A percentile compares a stretch with the other conserved stretches of the same genome.
Conservation (phyloP, 352 stramenopile species). For the Phytophthora crassamura region DNA sequence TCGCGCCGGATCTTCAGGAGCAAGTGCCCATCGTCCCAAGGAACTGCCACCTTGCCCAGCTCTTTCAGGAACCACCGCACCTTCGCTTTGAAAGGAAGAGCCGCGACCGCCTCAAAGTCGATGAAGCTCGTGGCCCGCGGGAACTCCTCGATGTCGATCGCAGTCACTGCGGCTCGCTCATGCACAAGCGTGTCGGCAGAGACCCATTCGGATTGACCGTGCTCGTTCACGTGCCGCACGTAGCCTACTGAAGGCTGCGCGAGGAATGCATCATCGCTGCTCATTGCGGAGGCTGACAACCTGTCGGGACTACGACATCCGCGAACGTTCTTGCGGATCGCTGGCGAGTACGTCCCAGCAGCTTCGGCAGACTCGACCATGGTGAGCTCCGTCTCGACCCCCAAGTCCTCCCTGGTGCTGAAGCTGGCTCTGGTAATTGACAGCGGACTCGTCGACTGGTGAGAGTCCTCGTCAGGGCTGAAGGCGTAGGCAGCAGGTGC, state of each 20-base stretch:
- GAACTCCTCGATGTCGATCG: slow-evolving; percentile 80
- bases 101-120: slow-evolving; percentile 79
- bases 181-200: slow-evolving; percentile 73
- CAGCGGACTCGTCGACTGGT: slow-evolving; percentile 10
- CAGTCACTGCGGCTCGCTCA: slow-evolving; percentile 42
- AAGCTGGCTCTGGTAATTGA: slow-evolving; percentile 9
- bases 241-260: slow-evolving; percentile 78
- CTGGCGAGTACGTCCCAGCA: slow-evolving; percentile 54
- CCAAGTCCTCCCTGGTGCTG: slow-evolving; percentile 32
- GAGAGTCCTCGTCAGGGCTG: slow-evolving; percentile 12
- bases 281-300: slow-evolving; percentile 14
- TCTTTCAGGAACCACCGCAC: slow-evolving; percentile 84
- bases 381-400: slow-evolving; percentile 76
- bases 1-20: slow-evolving; percentile 83
- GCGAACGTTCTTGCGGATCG: slow-evolving; percentile 57
- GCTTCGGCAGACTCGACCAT: slow-evolving; percentile 53
- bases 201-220: slow-evolving; percentile 77
- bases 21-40: slow-evolving; percentile 82
- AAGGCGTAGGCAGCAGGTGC: slow-evolving; percentile 28
- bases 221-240: slow-evolving; percentile 72
- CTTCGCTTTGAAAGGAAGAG: slow-evolving; percentile 75
- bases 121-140: slow-evolving; percentile 74
- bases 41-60: slow-evolving; percentile 74
- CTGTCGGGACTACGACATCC: slow-evolving; percentile 26
- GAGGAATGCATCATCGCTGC: slow-evolving; percentile 49